phyloP scores from a whole-genome alignment of 2,329 filamentous ascomycete genomes.

The Lasiodiplodia sp. region DNA sequence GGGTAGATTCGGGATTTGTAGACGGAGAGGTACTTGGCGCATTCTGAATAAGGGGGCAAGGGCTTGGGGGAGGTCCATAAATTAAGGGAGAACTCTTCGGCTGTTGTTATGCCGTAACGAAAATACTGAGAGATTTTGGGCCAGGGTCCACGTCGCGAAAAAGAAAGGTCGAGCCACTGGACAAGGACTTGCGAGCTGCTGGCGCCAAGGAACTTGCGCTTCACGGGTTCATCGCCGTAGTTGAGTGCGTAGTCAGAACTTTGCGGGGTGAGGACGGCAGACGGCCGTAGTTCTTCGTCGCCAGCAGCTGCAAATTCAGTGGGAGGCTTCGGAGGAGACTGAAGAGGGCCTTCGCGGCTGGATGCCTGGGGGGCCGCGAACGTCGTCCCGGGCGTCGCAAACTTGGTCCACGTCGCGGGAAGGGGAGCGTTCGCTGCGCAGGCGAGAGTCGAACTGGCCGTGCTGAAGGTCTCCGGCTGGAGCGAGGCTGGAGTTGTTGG shows the following conservation, averaged over 20 bases:
- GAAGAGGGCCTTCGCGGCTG: slow-evolving; percentile 20
- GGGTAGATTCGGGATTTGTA: slow-evolving; percentile 1
- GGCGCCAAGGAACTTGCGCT: slow-evolving; percentile 31
- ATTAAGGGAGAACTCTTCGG: slow-evolving; percentile 14
- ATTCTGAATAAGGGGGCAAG: slow-evolving; percentile 2
- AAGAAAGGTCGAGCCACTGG: slow-evolving; percentile 30
- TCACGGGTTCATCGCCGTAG: slow-evolving; percentile 19
- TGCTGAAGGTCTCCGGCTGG: not conserved
- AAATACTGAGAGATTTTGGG: slow-evolving; percentile 15
- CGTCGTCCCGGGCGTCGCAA: slow-evolving; percentile 8
- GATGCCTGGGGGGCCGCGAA: slow-evolving; percentile 7
- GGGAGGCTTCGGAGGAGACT: slow-evolving; percentile 10
- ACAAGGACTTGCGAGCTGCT: slow-evolving; percentile 31
- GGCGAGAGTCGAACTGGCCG: not conserved
- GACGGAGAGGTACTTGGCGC: slow-evolving; percentile 7
- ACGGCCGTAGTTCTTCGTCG: not conserved
- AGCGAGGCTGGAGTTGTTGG: not conserved
- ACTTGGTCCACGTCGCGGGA: not conserved
- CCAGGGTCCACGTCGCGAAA: slow-evolving; percentile 26
- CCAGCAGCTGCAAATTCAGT: not conserved
- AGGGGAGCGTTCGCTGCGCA: not conserved
- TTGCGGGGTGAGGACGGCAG: not conserved
- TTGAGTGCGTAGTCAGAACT: slow-evolving; percentile 8
- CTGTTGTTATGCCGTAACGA: slow-evolving; percentile 11
- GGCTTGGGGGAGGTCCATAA: not conserved